Evolutionary conservation across 2,329 filamentous ascomycete species (phyloP), one percentile per base, ranked within the genome.

Genomic region (Paracorniculantispora psalliotae): DNA sequence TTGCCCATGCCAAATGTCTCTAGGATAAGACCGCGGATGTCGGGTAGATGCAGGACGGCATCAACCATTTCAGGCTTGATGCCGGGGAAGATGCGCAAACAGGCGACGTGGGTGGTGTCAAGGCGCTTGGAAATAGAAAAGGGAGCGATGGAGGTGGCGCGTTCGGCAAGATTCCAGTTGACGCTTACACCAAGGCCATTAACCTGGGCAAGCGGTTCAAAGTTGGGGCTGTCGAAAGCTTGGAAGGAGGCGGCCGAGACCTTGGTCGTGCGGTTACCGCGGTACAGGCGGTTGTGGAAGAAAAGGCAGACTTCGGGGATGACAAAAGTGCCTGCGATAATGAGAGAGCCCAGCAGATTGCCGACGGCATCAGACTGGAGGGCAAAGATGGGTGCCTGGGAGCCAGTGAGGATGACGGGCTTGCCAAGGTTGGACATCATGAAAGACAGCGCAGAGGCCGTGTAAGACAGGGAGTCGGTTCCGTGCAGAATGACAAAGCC

Each of bases 1-100:
- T 96, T 97, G 59, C 92, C 92, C 71, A 94, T 92, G 61, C 92
- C 92, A 72, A 96, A 96, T 0, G 92, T 96, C 75, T 96, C 92
- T 46, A 97, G 82, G 41, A 97, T 86, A 52, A 96, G 80, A 1
- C 92, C 92, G 51, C 86, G 85, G 15, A 97, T 80, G 49, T 86
- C 85, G n/a, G 90, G 86, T 33, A 92, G 77, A 47, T 82, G 82
- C 61, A 96, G 79, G 17, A 96, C 91, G 1, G 89, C 88, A 69
- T 94, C 91, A 33, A 97, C 82, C 90, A 96, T 96, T 69, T 92
- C 88, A n/a, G 92, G 89, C 71, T 90, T 90, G 75, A 97, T 96
- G 33, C 92, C 92, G 0, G 92, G 92, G 73, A 96, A 96, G 63
- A 96, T 89, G 59, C 92, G 88, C 67, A 96, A 79, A 70, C 91